Base-by-base conservation (phyloP, 257 asterid species). In the Prunella vulgaris region DNA sequence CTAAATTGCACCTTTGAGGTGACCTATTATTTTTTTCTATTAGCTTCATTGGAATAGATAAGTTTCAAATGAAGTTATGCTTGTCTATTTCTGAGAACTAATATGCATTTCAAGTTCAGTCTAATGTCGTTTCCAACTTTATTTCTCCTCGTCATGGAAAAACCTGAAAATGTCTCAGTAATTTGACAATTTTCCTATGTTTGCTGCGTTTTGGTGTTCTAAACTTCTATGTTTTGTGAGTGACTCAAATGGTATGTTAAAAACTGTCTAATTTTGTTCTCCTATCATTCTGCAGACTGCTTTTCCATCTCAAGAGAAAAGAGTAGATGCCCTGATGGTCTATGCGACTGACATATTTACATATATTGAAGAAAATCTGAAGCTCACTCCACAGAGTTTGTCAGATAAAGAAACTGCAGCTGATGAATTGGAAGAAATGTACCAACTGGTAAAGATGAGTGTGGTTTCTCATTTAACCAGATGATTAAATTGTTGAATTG, bases 391-490 rank as follows among this genome's bases (percentile, higher is more conserved):
- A 5, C 84, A 90, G 76, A 89, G 89, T 75, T 77, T 94, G 84
- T 90, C 97, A 5, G 99, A 91, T 82, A 94, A 91, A 86, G 92
- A 80, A 66, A 85, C 87, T 59, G 93, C 97, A 27, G 69, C 90
- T 24, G 99, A 94, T 85, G 97, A 94, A 84, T 79, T 89, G 82
- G 91, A 86, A 76, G 99, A 89, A 85, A 89, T 94, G 90, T 84
- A 91, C 78, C 95, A 84, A 83, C 90, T 89, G 99, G 99, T 93
- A 79, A 52, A 69, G 28, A 69, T 27, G 72, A 67, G 22, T 54
- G 35, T 56, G 42, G 9, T 64, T 30, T 78, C 64, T 76, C 68
- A 57, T 71, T 44, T 68, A 54, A 32, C 24, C n/a, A 12, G 66
- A 64, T 64, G 57, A 64, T 53, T 68, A 21, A 73, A 2, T 25